These are phyloP conservation scores for Fistulinella prunicolor DNA, from an alignment of 768 basidiomycete species.

Conservation along the genomic window DNA sequence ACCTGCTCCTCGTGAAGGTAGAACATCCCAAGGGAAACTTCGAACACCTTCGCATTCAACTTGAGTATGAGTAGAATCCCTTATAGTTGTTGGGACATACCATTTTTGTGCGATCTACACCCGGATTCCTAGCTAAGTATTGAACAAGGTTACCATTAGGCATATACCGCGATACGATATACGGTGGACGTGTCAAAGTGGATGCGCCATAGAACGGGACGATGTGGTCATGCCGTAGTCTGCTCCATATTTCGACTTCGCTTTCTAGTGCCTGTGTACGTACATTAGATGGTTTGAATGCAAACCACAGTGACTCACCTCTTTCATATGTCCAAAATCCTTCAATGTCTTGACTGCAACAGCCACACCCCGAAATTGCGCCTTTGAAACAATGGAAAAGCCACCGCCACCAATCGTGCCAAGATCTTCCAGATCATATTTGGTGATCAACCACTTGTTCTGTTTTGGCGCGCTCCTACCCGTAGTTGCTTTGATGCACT, in stretches of 20 bases:
- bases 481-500: slow-evolving; percentile 1
- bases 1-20: slow-evolving; percentile 17
- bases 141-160: slow-evolving; percentile 4
- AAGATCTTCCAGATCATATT: slow-evolving; percentile 27
- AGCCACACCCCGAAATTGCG: neutral
- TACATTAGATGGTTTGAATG: neutral
- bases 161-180: slow-evolving; percentile 12
- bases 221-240: slow-evolving; percentile 9
- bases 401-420: slow-evolving; percentile 25
- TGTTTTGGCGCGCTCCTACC: slow-evolving; percentile 4
- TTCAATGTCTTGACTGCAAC: slow-evolving; percentile 6
- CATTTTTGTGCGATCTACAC: neutral
- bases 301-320: neutral
- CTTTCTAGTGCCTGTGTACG: neutral
- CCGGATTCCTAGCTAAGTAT: slow-evolving; percentile 1
- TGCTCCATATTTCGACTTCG: slow-evolving; percentile 13
- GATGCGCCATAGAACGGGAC: slow-evolving; percentile 14
- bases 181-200: slow-evolving; percentile 1
- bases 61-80: no score
- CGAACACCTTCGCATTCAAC: slow-evolving; percentile 2
- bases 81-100: neutral
- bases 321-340: neutral
- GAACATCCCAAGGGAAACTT: slow-evolving; percentile 13
- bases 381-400: slow-evolving; percentile 13
- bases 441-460: slow-evolving; percentile 23